Percentiles rank a stretch among this genome's conserved stretches.
Conservation (phyloP, 2,329 filamentous ascomycete genomes). For the Fusarium drepaniforme region DNA sequence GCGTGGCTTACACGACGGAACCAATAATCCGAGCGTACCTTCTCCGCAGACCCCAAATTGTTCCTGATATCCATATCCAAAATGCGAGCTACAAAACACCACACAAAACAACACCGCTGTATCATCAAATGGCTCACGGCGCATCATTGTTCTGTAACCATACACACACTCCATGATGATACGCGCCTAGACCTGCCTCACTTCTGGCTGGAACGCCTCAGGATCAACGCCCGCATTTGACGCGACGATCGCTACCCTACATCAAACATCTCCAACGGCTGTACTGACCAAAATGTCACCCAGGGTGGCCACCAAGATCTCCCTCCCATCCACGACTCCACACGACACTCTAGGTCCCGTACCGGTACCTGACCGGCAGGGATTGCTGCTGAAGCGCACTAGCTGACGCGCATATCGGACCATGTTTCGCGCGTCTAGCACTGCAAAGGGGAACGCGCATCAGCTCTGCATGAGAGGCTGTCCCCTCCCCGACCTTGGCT, state of each 20-base stretch:
- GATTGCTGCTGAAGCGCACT: conserved; percentile 43
- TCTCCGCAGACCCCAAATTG: conserved; percentile 4
- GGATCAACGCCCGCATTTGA: neutral
- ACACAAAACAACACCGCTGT: neutral
- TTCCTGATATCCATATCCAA: neutral
- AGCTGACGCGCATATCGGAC: conserved; percentile 49
- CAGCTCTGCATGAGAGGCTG: conserved; percentile 40
- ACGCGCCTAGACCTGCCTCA: neutral
- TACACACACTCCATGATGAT: neutral
- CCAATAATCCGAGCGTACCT: neutral
- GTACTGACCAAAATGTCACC: conserved; percentile 37
- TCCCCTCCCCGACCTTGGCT: conserved; percentile 16
- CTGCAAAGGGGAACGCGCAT: conserved; percentile 47
- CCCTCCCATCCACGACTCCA: conserved; percentile 39
- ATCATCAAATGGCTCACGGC: neutral
- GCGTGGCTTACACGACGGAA: neutral
- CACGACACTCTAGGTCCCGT: conserved; percentile 32
- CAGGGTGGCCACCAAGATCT: conserved; percentile 39
- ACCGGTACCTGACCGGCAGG: conserved; percentile 44
- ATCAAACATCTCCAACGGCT: conserved; percentile 27
- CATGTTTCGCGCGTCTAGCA: conserved; percentile 47
- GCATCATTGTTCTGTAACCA: neutral
- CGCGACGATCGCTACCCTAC: conserved; percentile 22
- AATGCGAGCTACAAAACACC: neutral
- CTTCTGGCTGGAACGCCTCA: neutral